These are phyloP conservation scores for Cornus kousa DNA, from an alignment of 148 eudicot species.

Conservation along the genomic window DNA sequence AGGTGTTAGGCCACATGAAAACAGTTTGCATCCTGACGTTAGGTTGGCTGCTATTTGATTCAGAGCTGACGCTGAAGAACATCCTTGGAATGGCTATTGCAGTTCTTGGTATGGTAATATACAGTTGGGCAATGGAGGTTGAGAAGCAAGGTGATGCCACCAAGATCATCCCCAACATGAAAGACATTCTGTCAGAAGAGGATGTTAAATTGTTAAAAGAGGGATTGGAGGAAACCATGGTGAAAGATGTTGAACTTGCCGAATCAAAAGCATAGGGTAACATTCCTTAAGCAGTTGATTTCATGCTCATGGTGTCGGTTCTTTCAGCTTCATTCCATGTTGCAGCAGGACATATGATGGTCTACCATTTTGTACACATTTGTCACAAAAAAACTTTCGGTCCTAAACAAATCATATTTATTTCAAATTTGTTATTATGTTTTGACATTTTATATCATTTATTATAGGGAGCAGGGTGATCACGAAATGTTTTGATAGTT, in stretches of 20 bases:
- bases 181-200: slow-evolving; percentile 35
- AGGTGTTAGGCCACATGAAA: slow-evolving; percentile 46
- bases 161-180: slow-evolving; percentile 9
- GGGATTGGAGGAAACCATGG: slow-evolving; percentile 22
- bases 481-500: not conserved
- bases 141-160: slow-evolving; percentile 23
- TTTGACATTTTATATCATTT: not conserved
- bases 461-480: not conserved
- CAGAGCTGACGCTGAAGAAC: slow-evolving; percentile 37
- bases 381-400: not conserved
- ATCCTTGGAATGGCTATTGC: slow-evolving; percentile 36
- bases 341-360: not conserved
- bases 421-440: not conserved
- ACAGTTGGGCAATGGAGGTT: slow-evolving; percentile 36
- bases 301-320: not conserved
- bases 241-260: slow-evolving; percentile 23
- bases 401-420: not conserved
- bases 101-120: slow-evolving; percentile 35
- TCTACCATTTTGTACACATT: not conserved
- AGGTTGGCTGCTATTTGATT: slow-evolving; percentile 42
- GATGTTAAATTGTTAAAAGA: slow-evolving; percentile 33
- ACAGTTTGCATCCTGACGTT: slow-evolving; percentile 33
- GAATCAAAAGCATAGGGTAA: slow-evolving; percentile 10
- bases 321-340: not conserved
- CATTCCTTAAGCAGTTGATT: not conserved